A percentile compares a stretch with the other conserved stretches of the same genome.
Conservation (phyloP, 352 stramenopile genomes). For the Stephanocyclus meneghinianus region DNA sequence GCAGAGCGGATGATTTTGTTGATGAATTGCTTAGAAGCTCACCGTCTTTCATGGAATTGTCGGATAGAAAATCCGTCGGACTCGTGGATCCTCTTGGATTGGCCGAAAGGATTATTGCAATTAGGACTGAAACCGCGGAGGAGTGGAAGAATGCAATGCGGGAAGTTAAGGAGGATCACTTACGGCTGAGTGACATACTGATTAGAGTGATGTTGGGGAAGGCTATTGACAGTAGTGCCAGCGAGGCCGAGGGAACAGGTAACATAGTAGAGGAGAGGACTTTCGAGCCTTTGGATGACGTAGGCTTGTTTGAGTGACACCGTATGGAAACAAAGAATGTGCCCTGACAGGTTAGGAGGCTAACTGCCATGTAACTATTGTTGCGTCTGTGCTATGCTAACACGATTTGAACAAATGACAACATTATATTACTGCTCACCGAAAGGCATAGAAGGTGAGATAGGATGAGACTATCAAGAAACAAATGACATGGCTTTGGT, state of each 20-base stretch:
- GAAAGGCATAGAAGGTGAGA: too few relatives aligned
- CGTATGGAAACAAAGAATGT: too few relatives aligned
- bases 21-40: conserved; percentile 64
- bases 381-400: too few relatives aligned
- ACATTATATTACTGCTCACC: too few relatives aligned
- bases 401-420: too few relatives aligned
- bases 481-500: too few relatives aligned
- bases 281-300: conserved; percentile 1
- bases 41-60: conserved; percentile 40
- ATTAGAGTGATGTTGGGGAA: conserved; percentile 43
- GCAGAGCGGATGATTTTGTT: conserved; percentile 75
- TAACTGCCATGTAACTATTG: too few relatives aligned
- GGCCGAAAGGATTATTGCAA: conserved; percentile 64
- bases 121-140: conserved; percentile 52
- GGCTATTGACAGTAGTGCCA: conserved; percentile 22
- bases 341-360: too few relatives aligned
- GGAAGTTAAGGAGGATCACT: conserved; percentile 40
- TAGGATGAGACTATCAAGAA: too few relatives aligned
- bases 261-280: conserved; percentile 1
- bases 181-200: conserved; percentile 35
- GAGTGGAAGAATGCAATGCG: conserved; percentile 64
- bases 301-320: conserved; percentile 9
- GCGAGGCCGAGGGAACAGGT: background rate
- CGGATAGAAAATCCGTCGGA: conserved; percentile 29
- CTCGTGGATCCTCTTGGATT: conserved; percentile 63